phyloP scores from a whole-genome alignment of 2,329 filamentous ascomycete species.

The Phoma sp. region DNA sequence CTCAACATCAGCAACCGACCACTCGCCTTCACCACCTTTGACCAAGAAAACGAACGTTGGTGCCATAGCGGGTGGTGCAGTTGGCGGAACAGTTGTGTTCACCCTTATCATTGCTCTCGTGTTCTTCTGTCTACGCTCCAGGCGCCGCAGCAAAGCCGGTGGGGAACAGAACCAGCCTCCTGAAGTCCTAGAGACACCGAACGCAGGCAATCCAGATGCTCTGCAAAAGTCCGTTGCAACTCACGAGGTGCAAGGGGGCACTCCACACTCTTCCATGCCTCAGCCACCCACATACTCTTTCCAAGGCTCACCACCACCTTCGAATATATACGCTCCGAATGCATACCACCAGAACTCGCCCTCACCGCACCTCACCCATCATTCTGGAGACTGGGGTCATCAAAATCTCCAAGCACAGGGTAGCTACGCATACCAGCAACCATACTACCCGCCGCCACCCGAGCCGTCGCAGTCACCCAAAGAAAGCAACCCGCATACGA shows the following conservation, averaged over 20 bases:
- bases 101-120: constrained; percentile 21
- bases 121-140: constrained; percentile 26
- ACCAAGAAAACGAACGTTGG: constrained; percentile 25
- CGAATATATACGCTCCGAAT: too few species aligned
- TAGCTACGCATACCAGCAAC: too few species aligned
- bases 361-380: too few species aligned
- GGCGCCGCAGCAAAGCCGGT: constrained; percentile 20
- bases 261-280: constrained; percentile 3
- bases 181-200: too few species aligned
- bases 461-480: neutral
- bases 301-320: constrained; percentile 6
- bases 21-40: neutral
- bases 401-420: too few species aligned
- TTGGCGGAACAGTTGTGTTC: constrained; percentile 39
- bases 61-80: constrained; percentile 42
- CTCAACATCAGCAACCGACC: neutral
- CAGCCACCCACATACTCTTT: constrained; percentile 9
- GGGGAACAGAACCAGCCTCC: too few species aligned
- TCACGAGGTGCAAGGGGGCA: neutral
- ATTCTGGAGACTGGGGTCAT: too few species aligned
- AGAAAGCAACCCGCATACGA: neutral
- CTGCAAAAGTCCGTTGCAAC: too few species aligned
- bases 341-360: too few species aligned
- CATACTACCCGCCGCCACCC: too few species aligned
- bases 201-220: too few species aligned